phyloP scores from a whole-genome alignment of 2,329 filamentous ascomycete genomes.

The Phialocephala subalpina region DNA sequence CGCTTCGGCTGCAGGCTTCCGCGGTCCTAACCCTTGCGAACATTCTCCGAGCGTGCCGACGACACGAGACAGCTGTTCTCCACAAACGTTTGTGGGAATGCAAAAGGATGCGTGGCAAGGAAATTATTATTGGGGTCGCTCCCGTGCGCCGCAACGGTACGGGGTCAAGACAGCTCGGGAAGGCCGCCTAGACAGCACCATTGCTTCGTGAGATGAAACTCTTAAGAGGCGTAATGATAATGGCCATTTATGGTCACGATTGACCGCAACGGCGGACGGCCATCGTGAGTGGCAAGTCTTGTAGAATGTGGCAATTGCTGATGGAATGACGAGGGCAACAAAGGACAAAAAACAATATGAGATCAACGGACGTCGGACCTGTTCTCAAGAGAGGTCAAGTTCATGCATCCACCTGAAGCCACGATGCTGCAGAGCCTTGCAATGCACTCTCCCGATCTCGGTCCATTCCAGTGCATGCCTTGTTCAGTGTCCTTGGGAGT shows the following conservation, averaged over 20 bases:
- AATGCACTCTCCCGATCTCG: constrained; percentile 20
- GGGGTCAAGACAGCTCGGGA: constrained; percentile 20
- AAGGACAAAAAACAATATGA: constrained; percentile 14
- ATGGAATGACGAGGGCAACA: neutral
- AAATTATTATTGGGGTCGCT: constrained; percentile 7
- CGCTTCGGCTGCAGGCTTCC: constrained; percentile 6
- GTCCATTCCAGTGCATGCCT: constrained; percentile 2
- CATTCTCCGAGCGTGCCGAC: constrained; percentile 9
- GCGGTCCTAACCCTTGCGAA: neutral
- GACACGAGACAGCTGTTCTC: constrained; percentile 13
- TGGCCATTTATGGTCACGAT: constrained; percentile 13
- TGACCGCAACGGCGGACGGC: constrained; percentile 4
- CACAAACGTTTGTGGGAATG: constrained; percentile 13
- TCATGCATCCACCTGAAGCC: constrained; percentile 18
- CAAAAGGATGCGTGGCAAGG: constrained; percentile 9
- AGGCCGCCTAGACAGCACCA: constrained; percentile 7
- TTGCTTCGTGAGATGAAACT: constrained; percentile 23
- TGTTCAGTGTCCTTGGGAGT: constrained; percentile 6
- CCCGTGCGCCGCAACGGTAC: constrained; percentile 16
- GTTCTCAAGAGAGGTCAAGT: neutral
- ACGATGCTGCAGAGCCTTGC: constrained; percentile 25
- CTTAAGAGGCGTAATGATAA: constrained; percentile 24
- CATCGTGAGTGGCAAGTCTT: neutral
- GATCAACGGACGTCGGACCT: neutral
- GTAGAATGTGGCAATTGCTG: neutral